Evolutionary conservation across 768 basidiomycete species (phyloP), one percentile per base, ranked within the genome.

Genomic region (Boletus fagicola): DNA sequence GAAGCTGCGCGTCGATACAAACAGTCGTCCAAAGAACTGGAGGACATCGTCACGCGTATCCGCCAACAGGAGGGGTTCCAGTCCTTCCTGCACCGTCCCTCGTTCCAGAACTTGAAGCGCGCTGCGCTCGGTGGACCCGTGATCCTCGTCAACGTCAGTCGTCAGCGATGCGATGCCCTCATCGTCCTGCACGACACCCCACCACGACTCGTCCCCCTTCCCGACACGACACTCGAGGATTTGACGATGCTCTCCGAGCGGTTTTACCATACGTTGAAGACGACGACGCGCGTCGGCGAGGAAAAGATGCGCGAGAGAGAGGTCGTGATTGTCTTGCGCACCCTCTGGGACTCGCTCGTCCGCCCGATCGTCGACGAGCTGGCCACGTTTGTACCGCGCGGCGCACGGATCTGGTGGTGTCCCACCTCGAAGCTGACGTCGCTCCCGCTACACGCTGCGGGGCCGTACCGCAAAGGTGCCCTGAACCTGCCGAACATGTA

Each of bases 81-180:
- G 24, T 55, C 65, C 9, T 76, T 76, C 54, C 61, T 76, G 35
- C 54, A 51, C n/a, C 68, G 69, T 0, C 46, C 47, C 15, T 61
- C 65, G 28, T 61, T 63, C 35, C 60, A 62, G 22, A 39, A 54
- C 16, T 50, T 72, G 16, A 59, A 58, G 22, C 49, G 13, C 1
- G 64, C 66, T 24, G 68, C 72, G 4, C 48, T 55, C 1, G 64
- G 58, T 2, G 75, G 74, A 3, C 74, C 75, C 6, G 66, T 75
- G n/a, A 70, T 77, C 20, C 54, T 79, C 16, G 62, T 78, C 46
- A 78, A 77, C 39, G 57, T 69, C 26, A 61, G 66, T 55, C 26
- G 33, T 11, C 54, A 28, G 36, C 65, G 74, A n/a, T 79, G 75
- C 38, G 75, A 79, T 55, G 77, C 75, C 0, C 28, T 79, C 28